Conservation (phyloP, 768 basidiomycete species). For the Daedalea quercina region DNA sequence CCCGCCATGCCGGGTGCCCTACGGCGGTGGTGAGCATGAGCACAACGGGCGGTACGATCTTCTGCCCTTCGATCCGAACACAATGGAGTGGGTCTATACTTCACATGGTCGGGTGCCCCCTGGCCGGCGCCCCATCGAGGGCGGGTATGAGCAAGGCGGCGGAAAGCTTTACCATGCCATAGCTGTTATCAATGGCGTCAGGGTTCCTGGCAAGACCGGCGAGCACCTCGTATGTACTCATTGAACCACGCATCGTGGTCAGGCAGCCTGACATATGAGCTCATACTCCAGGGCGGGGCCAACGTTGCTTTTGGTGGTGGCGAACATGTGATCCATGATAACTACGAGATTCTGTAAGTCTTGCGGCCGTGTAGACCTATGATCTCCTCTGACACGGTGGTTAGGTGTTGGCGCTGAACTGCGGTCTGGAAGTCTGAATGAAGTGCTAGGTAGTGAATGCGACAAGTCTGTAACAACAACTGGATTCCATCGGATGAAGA, state of each 20-base stretch:
- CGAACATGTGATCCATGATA: conserved; percentile 31
- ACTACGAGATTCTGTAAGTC: conserved; percentile 40
- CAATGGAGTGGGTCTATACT: conserved; percentile 73
- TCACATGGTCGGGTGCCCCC: conserved; percentile 52
- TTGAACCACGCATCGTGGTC: background rate
- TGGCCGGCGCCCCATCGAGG: conserved; percentile 56
- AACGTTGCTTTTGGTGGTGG: conserved; percentile 33
- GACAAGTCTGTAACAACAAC: too few species aligned
- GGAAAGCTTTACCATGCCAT: conserved; percentile 63
- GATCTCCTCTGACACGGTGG: background rate
- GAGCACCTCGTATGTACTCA: conserved; percentile 50
- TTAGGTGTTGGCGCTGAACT: conserved; percentile 12
- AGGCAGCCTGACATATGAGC: background rate
- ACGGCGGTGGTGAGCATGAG: conserved; percentile 50
- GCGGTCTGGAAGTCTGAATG: background rate
- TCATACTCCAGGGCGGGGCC: conserved; percentile 32
- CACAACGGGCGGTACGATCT: conserved; percentile 71
- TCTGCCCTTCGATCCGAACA: conserved; percentile 55
- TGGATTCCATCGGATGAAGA: too few species aligned
- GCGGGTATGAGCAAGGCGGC: conserved; percentile 70
- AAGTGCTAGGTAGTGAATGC: too few species aligned
- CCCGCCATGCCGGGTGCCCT: conserved; percentile 49
- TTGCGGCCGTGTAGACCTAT: conserved; percentile 13
- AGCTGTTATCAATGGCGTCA: conserved; percentile 40
- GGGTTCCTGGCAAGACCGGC: conserved; percentile 70